Evolutionary conservation across 495 filamentous ascomycete species (phyloP), one percentile per base, ranked within the genome.

Genomic region (Penicillium malachiteum): DNA sequence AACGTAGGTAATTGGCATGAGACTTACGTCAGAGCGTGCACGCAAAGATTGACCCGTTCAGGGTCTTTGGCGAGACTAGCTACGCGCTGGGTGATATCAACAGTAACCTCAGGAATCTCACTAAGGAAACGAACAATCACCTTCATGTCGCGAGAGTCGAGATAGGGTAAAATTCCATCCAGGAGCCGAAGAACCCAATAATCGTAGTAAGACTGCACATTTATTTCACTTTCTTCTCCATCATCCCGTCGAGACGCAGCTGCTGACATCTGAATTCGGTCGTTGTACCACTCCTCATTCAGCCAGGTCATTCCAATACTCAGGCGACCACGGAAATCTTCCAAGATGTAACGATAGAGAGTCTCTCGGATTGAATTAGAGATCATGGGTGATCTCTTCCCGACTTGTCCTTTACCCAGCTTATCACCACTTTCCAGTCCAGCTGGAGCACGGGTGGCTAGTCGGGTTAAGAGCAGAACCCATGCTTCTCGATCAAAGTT

Each of bases 281-380:
- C 95, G 65, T 91, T 94, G 72, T 96, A 97, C 93, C 93, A 99
- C 71, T 99, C 94, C 70, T 99, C 94, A 62, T 87, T 92, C 26
- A 97, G 77, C 94, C 94, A 99, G 14, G 85, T 82, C 50, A 96
- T 87, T 3, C 90, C 92, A 35, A 91, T 80, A 52, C 91, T 91
- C 52, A 97, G 89, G 18, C 93, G 84, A 38, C 81, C 84, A 34
- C 92, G 82, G 71, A 95, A 99, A 71, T 99, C 94, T 54, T 92
- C 89, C 18, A 96, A 78, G 39, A 97, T 81, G 70, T 93, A 96
- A 17, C 79, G 79, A 71, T 87, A 92, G 6, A 98, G 75, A 13
- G 81, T 80, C 59, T 96, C 88, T 16, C 94, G 83, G 50, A 97
- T 90, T 3, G 78, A 71, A 59, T 90, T 81, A 39, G 79, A 80